Percentiles rank a stretch among this genome's conserved stretches.
These are phyloP conservation scores for Lantana camara DNA, from an alignment of 257 asterid genomes.

Conservation along the genomic window DNA sequence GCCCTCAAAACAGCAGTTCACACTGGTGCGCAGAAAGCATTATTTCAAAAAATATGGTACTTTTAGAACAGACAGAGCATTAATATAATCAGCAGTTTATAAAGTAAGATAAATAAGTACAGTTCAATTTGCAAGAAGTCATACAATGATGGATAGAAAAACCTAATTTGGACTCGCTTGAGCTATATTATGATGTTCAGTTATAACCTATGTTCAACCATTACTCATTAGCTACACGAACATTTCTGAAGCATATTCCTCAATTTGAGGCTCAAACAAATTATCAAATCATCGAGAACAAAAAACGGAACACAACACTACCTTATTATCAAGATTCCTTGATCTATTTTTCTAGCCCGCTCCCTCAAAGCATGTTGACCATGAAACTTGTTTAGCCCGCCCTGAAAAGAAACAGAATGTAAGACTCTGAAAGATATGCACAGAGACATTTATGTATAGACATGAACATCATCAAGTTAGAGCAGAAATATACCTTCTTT, in stretches of 20 bases:
- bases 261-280: background rate
- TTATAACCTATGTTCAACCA: background rate
- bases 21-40: background rate
- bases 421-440: conserved; percentile 20
- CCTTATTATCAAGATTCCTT: conserved; percentile 97
- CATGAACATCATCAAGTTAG: background rate
- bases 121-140: background rate
- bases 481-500: conserved; percentile 62
- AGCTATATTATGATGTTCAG: background rate
- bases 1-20: background rate
- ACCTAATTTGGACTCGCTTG: background rate
- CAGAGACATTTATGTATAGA: background rate
- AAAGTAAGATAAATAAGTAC: background rate
- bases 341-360: conserved; percentile 92
- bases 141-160: background rate
- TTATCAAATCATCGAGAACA: background rate
- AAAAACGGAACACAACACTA: conserved; percentile 28
- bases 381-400: conserved; percentile 87
- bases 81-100: conserved; percentile 2
- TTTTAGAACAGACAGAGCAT: background rate
- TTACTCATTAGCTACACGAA: background rate
- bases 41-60: background rate
- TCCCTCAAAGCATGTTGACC: conserved; percentile 98
- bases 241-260: background rate
- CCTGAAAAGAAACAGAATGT: conserved; percentile 49